phyloP scores from a whole-genome alignment of 148 eudicot genomes.

The Drosera capensis region DNA sequence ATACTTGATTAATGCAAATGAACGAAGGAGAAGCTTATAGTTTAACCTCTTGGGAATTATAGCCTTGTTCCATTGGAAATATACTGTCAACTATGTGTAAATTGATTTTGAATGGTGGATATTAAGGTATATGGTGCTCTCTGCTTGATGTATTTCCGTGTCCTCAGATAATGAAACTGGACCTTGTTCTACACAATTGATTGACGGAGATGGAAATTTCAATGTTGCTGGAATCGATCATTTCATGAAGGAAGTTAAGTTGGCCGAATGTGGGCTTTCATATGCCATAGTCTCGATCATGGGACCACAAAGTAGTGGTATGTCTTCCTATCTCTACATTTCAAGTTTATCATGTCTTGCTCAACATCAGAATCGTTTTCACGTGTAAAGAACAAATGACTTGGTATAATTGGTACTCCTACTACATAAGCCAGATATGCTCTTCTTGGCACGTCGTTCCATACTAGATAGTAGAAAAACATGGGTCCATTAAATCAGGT shows the following conservation, averaged over 20 bases:
- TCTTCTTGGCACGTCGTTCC: too few species aligned
- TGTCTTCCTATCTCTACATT: slow-evolving; percentile 7
- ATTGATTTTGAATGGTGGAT: too few species aligned
- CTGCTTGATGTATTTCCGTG: too few species aligned
- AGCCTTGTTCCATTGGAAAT: too few species aligned
- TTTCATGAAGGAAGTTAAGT: slow-evolving; percentile 67
- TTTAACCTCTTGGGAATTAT: too few species aligned
- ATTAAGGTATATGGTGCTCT: too few species aligned
- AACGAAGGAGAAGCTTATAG: too few species aligned
- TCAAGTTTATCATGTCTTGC: background rate
- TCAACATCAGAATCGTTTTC: background rate
- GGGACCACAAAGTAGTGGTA: slow-evolving; percentile 99
- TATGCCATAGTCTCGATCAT: slow-evolving; percentile 93
- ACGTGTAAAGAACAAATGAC: too few species aligned
- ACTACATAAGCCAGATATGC: background rate
- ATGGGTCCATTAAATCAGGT: too few species aligned
- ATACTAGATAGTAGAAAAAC: too few species aligned
- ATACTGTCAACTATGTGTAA: too few species aligned
- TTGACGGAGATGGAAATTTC: slow-evolving; percentile 84
- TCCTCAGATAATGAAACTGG: slow-evolving; percentile 33
- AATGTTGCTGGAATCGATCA: slow-evolving; percentile 54
- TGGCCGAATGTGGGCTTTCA: slow-evolving; percentile 88
- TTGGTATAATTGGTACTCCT: background rate
- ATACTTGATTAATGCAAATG: too few species aligned
- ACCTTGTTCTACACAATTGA: slow-evolving; percentile 77